These are phyloP conservation scores for Hemileccinum hortonii DNA, from an alignment of 1,284 basidiomycete species.

Conservation along the genomic window DNA sequence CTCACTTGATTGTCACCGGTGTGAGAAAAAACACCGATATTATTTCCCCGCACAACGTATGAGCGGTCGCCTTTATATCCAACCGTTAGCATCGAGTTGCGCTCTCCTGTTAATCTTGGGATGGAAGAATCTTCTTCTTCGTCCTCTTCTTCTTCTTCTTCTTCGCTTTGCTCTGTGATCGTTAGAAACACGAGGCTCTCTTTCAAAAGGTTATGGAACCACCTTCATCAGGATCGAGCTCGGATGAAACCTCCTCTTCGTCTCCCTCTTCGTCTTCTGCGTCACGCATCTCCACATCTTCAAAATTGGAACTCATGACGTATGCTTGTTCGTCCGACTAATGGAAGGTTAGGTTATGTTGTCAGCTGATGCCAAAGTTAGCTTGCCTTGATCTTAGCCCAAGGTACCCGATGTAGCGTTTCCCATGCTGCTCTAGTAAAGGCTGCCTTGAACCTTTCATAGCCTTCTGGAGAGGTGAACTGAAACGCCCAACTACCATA, in stretches of 20 bases:
- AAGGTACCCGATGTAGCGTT: conserved; percentile 71
- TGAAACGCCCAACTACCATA: conserved; percentile 84
- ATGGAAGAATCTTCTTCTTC: conserved; percentile 45
- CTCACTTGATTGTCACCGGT: conserved; percentile 77
- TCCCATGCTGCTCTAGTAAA: conserved; percentile 85
- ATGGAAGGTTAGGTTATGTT: conserved; percentile 1
- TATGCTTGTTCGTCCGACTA: conserved; percentile 79
- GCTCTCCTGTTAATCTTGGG: conserved; percentile 53
- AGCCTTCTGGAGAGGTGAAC: conserved; percentile 62
- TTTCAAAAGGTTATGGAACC: conserved; percentile 9
- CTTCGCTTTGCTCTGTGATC: conserved; percentile 47
- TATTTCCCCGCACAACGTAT: conserved; percentile 93
- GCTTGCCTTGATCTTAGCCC: conserved; percentile 81
- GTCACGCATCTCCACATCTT: conserved; percentile 87
- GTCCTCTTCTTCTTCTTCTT: conserved; percentile 56
- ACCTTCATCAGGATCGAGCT: conserved; percentile 61
- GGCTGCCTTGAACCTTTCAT: conserved; percentile 61
- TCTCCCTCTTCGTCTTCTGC: conserved; percentile 69
- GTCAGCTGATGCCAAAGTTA: background rate
- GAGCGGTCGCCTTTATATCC: conserved; percentile 97
- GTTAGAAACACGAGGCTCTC: conserved; percentile 10
- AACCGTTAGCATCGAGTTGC: conserved; percentile 89
- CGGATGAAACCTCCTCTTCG: conserved; percentile 72
- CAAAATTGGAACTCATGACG: conserved; percentile 63
- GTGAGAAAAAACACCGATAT: conserved; percentile 96